These are phyloP conservation scores for Blastobotrys attinorum DNA, from an alignment of 805 yeast genomes.

Conservation along the genomic window DNA sequence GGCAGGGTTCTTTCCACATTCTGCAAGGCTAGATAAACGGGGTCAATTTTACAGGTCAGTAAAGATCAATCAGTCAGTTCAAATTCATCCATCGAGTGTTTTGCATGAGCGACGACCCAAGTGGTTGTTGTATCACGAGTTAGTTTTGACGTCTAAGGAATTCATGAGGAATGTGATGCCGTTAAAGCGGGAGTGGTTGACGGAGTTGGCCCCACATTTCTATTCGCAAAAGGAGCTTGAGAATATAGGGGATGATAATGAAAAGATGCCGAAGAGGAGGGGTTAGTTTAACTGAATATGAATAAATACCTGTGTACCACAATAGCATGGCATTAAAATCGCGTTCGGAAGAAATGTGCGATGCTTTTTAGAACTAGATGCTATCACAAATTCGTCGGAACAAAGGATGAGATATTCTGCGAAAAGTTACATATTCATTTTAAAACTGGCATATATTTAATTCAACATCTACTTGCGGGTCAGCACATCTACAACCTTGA, in stretches of 20 bases:
- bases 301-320: too few relatives aligned
- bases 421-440: too few relatives aligned
- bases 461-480: too few relatives aligned
- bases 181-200: constrained; percentile 80
- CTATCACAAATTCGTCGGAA: too few relatives aligned
- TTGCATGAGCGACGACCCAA: constrained; percentile 58
- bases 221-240: constrained; percentile 29
- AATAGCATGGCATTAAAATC: too few relatives aligned
- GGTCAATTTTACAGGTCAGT: constrained; percentile 67
- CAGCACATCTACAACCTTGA: too few relatives aligned
- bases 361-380: too few relatives aligned
- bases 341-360: too few relatives aligned
- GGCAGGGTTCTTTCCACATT: constrained; percentile 38
- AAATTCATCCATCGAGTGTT: constrained; percentile 81
- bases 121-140: constrained; percentile 73
- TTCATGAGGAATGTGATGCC: constrained; percentile 84
- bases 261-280: constrained; percentile 18
- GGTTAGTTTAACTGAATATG: too few relatives aligned
- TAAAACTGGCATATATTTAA: too few relatives aligned
- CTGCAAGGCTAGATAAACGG: constrained; percentile 46
- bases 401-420: too few relatives aligned
- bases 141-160: constrained; percentile 77
- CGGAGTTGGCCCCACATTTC: constrained; percentile 38
- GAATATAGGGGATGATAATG: constrained; percentile 15
- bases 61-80: constrained; percentile 61